Evolutionary conservation across 2,329 filamentous ascomycete genomes (phyloP), one percentile per base, ranked within the genome.

Genomic region (Neofusicoccum laricinum): DNA sequence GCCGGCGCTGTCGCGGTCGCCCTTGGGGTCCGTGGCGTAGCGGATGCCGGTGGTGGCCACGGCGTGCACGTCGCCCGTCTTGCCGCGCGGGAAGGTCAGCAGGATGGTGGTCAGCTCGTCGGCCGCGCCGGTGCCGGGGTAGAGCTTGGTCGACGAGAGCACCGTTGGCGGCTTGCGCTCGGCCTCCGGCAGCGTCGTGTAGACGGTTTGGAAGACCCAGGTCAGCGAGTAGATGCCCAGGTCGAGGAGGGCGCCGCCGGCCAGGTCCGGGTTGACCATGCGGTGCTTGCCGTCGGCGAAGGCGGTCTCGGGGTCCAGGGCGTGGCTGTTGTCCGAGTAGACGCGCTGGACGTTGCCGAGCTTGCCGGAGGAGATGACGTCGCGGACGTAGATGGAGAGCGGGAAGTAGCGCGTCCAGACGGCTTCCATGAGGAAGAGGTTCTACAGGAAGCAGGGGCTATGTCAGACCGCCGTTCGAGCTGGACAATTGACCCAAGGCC

Each of bases 381-480:
- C 86, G 59, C 90, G 82, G 41, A 93, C 81, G 75, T 91, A 87
- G 75, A 92, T 85, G 71, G 90, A 93, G 12, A 96, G 80, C 2
- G 93, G 93, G 80, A 96, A 95, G 80, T 90, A 95, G 65, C 93
- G 84, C 40, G 92, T 96, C 93, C 92, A 96, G 19, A 96, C 91
- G 48, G 91, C 91, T 67, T 79, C 77, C 77, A 79, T 79, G 34
- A 79, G 66, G 68, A 79, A 78, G 40, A 79, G 73, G 74, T 66
- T 86, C 85, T 64, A 19, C 32, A 4, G 30, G 19, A 30, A 57
- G 19, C 38, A 10, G 19, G 3, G 1, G 1, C 25, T 30, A 11
- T 12, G 51, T 57, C 21, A 57, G 51, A n/a, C 6, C 19, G 7
- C 3, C 2, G 14, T 11, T 41, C 38, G n/a, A 50, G 17, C 17